Base-by-base conservation (phyloP, 2,329 filamentous ascomycete species). In the Xylaria sp. region DNA sequence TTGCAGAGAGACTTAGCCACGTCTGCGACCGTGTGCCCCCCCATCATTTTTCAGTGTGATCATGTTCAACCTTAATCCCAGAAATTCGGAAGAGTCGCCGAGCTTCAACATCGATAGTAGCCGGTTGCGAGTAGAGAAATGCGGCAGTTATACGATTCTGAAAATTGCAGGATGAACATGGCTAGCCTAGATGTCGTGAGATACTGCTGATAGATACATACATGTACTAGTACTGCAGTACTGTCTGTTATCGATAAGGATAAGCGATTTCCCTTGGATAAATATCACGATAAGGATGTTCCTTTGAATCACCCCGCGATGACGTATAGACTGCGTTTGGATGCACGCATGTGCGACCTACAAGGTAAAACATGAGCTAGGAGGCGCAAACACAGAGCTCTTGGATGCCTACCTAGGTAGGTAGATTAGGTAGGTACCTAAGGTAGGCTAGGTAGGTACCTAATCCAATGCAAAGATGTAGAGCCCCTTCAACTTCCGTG, bases 281-380 rank as follows among this genome's bases (percentile, higher is more conserved):
- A 28, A 28, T 43, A 18, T 18, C 12, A 15, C 15, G 15, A 46
- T n/a, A 46, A 18, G 41, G 41, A 28, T 28, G 28, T 18, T n/a
- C 6, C 18, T 20, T 3, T n/a, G 18, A 48, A 15, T 25, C 36
- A 23, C 59, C 64, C 43, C 59, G 48, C 60, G 46, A 67, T 67
- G 65, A 67, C 65, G 65, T 67, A 63, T 25, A 49, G 60, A 63
- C 65, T 67, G 54, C 65, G 57, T 66, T 49, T 41, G 49, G 43
- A 28, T 28, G 48, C 41, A 56, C 56, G 31, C 56, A 55, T 61
- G 51, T 62, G 51, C 52, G 43, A 23, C 56, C 41, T 48, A 13
- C 52, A 15, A 18, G 1, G 3, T 51, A 23, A 20, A 36, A 46
- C 46, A 28, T 36, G 33, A 63, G 25, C 18, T 12, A 39, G 31